Percentiles rank a stretch among this genome's conserved stretches.
Evolutionary conservation across 805 yeast species (phyloP).

Genomic region (Wickerhamiella alocasiicola): DNA sequence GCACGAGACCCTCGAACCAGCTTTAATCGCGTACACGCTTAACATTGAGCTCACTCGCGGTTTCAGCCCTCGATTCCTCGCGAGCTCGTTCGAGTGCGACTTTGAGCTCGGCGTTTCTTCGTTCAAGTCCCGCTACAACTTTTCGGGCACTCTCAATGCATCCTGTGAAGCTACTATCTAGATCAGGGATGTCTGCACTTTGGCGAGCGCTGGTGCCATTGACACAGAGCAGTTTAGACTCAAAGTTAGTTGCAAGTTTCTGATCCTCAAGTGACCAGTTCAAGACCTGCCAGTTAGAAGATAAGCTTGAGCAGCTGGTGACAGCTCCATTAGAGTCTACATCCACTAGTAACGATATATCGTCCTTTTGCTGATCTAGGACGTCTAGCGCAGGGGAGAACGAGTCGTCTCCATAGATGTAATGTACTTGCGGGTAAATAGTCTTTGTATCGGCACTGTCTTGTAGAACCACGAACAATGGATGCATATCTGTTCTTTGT

Average conservation of each 20-base stretch:
- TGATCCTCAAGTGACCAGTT: constrained; percentile 18
- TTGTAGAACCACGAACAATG: constrained; percentile 18
- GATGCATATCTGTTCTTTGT: too few relatives aligned
- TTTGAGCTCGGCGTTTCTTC: constrained; percentile 17
- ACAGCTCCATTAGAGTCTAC: constrained; percentile 27
- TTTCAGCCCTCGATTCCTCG: too few relatives aligned
- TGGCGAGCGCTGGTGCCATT: constrained; percentile 16
- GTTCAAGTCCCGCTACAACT: constrained; percentile 16
- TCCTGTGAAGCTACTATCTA: constrained; percentile 13
- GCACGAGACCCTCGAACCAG: not conserved
- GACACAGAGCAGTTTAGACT: constrained; percentile 14
- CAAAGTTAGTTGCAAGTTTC: constrained; percentile 16
- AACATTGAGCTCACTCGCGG: too few relatives aligned
- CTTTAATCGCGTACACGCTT: too few relatives aligned
- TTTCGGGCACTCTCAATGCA: constrained; percentile 14
- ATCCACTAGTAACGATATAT: constrained; percentile 28
- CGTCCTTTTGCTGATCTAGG: constrained; percentile 23
- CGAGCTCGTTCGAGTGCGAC: constrained; percentile 10
- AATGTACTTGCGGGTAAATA: constrained; percentile 29
- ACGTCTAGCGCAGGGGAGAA: constrained; percentile 27
- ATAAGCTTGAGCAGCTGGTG: constrained; percentile 25
- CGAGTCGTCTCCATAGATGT: constrained; percentile 29
- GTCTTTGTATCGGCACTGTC: constrained; percentile 16
- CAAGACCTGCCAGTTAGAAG: constrained; percentile 30
- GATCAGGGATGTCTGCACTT: constrained; percentile 18